Evolutionary conservation across 2,329 filamentous ascomycete genomes (phyloP).

Genomic region (Fusarium scirpi): DNA sequence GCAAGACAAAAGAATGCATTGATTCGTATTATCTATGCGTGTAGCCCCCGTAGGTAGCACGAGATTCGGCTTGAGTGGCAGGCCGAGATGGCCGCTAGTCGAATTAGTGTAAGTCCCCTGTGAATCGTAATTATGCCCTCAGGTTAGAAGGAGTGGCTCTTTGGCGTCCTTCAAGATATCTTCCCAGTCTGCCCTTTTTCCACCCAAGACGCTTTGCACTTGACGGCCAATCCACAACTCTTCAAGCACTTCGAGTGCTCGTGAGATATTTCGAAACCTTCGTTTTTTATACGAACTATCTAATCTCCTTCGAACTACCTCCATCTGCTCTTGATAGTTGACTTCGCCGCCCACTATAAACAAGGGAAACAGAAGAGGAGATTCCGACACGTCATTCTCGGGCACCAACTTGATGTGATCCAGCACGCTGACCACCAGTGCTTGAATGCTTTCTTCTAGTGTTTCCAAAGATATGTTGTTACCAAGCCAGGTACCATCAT

Average conservation of each 20-base stretch:
- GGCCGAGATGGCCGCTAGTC: too few species aligned
- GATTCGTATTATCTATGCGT: too few species aligned
- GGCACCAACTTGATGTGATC: not conserved
- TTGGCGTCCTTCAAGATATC: not conserved
- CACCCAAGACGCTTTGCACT: rapidly evolving
- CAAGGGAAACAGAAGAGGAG: not conserved
- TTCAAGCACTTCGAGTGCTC: not conserved
- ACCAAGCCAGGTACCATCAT: not conserved
- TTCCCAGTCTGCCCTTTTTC: not conserved
- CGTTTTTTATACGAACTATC: not conserved
- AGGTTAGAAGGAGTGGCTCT: not conserved
- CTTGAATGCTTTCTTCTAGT: not conserved
- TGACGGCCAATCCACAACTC: not conserved
- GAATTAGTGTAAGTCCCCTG: too few species aligned
- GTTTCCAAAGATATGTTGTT: too few species aligned
- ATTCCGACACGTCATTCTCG: not conserved
- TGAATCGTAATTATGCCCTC: too few species aligned
- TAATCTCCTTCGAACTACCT: not conserved
- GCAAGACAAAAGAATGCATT: too few species aligned
- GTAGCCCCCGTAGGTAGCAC: too few species aligned
- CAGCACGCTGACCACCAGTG: not conserved
- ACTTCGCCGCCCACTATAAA: not conserved
- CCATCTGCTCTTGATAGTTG: not conserved
- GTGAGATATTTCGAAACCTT: not conserved
- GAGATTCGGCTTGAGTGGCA: too few species aligned